Evolutionary conservation across 495 filamentous ascomycete genomes (phyloP).

Genomic region (Bacidia gigantensis): DNA sequence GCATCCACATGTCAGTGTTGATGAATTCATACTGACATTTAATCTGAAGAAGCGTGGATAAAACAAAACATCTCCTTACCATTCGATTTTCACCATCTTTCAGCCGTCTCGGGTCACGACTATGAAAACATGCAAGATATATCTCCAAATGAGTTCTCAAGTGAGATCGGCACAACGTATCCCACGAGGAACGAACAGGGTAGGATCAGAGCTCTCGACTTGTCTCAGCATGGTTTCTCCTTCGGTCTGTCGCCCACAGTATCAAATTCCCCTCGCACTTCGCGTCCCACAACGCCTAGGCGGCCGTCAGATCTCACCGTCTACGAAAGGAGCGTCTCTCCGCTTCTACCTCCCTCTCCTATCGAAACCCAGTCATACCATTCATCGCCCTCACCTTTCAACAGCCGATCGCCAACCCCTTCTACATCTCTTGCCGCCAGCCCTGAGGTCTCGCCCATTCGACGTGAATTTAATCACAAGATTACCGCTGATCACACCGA

Average conservation of each 20-base stretch:
- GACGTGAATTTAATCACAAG: not conserved
- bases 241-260: slow-evolving; percentile 28
- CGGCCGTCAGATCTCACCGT: not conserved
- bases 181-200: too few relatives aligned
- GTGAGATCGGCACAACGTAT: not conserved
- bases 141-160: slow-evolving; percentile 46
- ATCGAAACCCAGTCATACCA: too few relatives aligned
- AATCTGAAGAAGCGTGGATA: not conserved
- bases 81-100: slow-evolving; percentile 80
- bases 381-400: slow-evolving; percentile 8
- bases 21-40: not conserved
- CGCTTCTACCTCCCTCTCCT: not conserved
- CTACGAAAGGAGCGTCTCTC: not conserved
- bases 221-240: slow-evolving; percentile 51
- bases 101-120: slow-evolving; percentile 56
- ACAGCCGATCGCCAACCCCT: too few relatives aligned
- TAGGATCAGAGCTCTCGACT: slow-evolving; percentile 48
- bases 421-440: too few relatives aligned
- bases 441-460: not conserved
- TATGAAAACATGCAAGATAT: slow-evolving; percentile 43
- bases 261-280: not conserved
- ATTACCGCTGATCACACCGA: not conserved
- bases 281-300: not conserved
- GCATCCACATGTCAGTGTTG: not conserved
- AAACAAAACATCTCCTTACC: slow-evolving; percentile 58